Evolutionary conservation across 2,329 filamentous ascomycete species (phyloP).

Genomic region (Colletotrichum horii): DNA sequence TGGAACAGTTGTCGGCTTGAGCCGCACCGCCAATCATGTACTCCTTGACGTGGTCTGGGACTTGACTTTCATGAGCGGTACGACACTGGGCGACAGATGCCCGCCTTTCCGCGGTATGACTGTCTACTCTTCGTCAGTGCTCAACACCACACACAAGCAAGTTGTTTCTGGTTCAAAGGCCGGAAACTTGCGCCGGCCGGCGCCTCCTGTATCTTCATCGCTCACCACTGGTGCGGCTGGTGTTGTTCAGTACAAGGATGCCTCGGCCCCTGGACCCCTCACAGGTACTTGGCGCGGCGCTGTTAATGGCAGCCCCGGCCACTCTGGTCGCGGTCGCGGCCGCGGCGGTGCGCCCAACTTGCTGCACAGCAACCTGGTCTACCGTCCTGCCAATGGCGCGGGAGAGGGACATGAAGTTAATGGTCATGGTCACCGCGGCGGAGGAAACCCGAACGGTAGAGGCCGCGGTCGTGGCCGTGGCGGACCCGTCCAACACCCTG

Average conservation of each 20-base stretch:
- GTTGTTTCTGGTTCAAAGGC: conserved; percentile 73
- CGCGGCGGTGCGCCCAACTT: conserved; percentile 41
- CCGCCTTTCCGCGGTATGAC: conserved; percentile 94
- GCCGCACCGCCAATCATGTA: conserved; percentile 80
- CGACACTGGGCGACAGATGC: conserved; percentile 86
- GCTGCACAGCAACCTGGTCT: conserved; percentile 58
- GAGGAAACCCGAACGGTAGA: conserved; percentile 21
- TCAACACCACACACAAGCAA: conserved; percentile 86
- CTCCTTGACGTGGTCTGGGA: conserved; percentile 95
- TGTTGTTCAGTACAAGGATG: conserved; percentile 67
- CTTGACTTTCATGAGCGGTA: conserved; percentile 95
- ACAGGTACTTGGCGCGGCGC: conserved; percentile 64
- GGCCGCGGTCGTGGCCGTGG: conserved; percentile 20
- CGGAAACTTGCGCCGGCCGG: conserved; percentile 56
- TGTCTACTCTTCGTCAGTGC: conserved; percentile 83
- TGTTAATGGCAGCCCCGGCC: conserved; percentile 48
- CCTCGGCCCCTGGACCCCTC: conserved; percentile 56
- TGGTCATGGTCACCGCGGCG: conserved; percentile 26
- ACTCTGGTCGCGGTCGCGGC: conserved; percentile 34
- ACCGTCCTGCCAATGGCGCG: conserved; percentile 43
- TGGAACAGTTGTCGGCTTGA: conserved; percentile 95
- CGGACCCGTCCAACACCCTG: conserved; percentile 11
- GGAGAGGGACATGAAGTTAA: conserved; percentile 32
- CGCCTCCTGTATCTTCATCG: conserved; percentile 47
- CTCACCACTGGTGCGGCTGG: conserved; percentile 61